Evolutionary conservation across 169 alveolate species (phyloP).

Genomic region (Haemoproteus tartakovskyi): DNA sequence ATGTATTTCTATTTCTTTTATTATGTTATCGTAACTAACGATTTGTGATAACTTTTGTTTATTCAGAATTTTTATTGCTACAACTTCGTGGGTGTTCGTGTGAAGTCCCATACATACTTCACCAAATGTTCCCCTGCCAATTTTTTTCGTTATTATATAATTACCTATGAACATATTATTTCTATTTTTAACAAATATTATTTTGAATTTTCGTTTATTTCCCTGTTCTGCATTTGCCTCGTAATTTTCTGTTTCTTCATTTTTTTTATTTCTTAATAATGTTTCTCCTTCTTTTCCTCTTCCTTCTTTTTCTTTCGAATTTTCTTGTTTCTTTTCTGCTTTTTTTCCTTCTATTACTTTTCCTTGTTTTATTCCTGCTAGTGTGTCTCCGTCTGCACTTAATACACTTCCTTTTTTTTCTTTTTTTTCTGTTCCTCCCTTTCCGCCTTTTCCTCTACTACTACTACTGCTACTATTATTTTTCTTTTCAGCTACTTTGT

Average conservation of each 20-base stretch:
- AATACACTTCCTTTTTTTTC: too few relatives aligned
- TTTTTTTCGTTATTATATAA: slow-evolving; percentile 65
- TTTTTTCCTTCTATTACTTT: too few relatives aligned
- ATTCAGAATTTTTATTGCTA: slow-evolving; percentile 76
- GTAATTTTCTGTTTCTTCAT: not conserved
- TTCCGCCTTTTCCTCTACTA: too few relatives aligned
- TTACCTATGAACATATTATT: slow-evolving; percentile 17
- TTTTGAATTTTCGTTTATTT: slow-evolving; percentile 6
- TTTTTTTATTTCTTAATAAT: not conserved
- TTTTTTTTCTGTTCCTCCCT: too few relatives aligned
- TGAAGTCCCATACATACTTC: slow-evolving; percentile 77
- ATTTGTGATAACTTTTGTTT: slow-evolving; percentile 57
- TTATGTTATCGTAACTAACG: slow-evolving; percentile 68
- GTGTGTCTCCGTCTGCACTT: too few relatives aligned
- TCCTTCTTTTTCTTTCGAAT: too few relatives aligned
- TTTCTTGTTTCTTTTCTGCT: too few relatives aligned
- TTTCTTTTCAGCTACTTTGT: too few relatives aligned
- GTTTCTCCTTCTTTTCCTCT: not conserved
- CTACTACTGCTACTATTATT: too few relatives aligned
- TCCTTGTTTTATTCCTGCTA: too few relatives aligned
- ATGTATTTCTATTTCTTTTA: slow-evolving; percentile 74
- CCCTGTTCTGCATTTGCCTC: not conserved
- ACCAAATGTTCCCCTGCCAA: slow-evolving; percentile 80
- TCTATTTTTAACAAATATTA: slow-evolving; percentile 17
- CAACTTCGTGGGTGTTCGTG: slow-evolving; percentile 69